Evolutionary conservation across 1,284 basidiomycete genomes (phyloP).

Genomic region (Vanrija sp.): DNA sequence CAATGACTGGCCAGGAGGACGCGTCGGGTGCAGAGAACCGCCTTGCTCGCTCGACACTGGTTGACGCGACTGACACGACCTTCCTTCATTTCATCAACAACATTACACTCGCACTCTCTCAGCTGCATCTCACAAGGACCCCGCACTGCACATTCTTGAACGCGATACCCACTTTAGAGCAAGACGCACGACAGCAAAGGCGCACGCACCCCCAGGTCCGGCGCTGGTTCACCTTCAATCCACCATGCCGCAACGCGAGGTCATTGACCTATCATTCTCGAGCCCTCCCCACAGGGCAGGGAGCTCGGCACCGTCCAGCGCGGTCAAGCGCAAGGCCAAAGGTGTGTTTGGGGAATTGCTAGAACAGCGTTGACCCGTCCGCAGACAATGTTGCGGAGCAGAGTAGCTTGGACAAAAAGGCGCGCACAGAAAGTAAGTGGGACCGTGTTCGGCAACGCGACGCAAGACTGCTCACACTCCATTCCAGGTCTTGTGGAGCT

Average conservation of each 20-base stretch:
- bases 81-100: not conserved
- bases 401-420: no score
- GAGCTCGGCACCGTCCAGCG: not conserved
- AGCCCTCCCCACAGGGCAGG: not conserved
- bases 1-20: no score
- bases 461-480: not conserved
- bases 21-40: no score
- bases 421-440: no score
- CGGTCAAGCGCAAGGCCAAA: slow-evolving; percentile 10
- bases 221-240: not conserved
- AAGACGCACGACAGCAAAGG: no score
- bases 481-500: slow-evolving; percentile 24
- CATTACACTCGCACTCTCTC: not conserved
- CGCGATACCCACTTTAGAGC: not conserved
- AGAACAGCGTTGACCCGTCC: no score
- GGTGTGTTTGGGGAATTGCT: not conserved
- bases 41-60: no score
- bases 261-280: slow-evolving; percentile 13
- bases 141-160: not conserved
- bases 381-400: no score
- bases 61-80: no score
- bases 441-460: no score
- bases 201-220: no score
- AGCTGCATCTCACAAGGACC: no score
- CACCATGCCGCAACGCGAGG: not conserved